Percentiles rank a stretch among this genome's conserved stretches.
Evolutionary conservation across 1,284 basidiomycete genomes (phyloP).

Genomic region (Ustilago lituana): DNA sequence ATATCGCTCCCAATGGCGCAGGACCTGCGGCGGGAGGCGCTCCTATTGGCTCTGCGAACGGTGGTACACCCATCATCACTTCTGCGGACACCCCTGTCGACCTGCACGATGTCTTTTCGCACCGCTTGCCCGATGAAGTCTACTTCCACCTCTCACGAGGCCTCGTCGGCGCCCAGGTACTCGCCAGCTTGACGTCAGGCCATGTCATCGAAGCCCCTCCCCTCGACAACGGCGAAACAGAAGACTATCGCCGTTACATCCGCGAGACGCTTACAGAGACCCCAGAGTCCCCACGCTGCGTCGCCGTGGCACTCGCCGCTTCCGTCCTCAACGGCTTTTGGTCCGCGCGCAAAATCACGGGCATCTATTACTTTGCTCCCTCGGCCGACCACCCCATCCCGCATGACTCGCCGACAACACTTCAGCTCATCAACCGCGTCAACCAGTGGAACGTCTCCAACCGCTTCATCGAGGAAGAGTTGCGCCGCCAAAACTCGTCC

Average conservation of each 20-base stretch:
- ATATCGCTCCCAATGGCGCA: slow-evolving; percentile 32
- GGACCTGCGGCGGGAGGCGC: slow-evolving; percentile 71
- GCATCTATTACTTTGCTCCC: slow-evolving; percentile 61
- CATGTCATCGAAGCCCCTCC: slow-evolving; percentile 86
- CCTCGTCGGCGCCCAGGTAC: slow-evolving; percentile 82
- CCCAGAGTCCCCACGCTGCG: slow-evolving; percentile 87
- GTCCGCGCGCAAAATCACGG: slow-evolving; percentile 58
- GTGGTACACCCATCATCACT: slow-evolving; percentile 73
- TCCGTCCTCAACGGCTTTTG: slow-evolving; percentile 63
- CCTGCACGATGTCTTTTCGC: slow-evolving; percentile 93
- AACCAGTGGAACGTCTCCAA: slow-evolving; percentile 92
- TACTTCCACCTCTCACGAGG: slow-evolving; percentile 96
- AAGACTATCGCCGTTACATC: slow-evolving; percentile 91
- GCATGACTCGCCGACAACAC: slow-evolving; percentile 75
- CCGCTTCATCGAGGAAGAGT: slow-evolving; percentile 87
- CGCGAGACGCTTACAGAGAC: slow-evolving; percentile 93
- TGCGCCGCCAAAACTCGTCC: slow-evolving; percentile 92
- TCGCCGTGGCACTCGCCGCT: slow-evolving; percentile 72
- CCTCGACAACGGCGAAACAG: slow-evolving; percentile 91
- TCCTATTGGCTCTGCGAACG: slow-evolving; percentile 70
- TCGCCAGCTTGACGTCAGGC: slow-evolving; percentile 87
- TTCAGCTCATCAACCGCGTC: slow-evolving; percentile 86
- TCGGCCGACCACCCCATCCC: slow-evolving; percentile 51
- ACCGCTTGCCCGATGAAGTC: slow-evolving; percentile 92
- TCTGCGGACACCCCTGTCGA: slow-evolving; percentile 88